Conservation (phyloP, 2,329 filamentous ascomycete genomes). For the Verticillium klebahnii region DNA sequence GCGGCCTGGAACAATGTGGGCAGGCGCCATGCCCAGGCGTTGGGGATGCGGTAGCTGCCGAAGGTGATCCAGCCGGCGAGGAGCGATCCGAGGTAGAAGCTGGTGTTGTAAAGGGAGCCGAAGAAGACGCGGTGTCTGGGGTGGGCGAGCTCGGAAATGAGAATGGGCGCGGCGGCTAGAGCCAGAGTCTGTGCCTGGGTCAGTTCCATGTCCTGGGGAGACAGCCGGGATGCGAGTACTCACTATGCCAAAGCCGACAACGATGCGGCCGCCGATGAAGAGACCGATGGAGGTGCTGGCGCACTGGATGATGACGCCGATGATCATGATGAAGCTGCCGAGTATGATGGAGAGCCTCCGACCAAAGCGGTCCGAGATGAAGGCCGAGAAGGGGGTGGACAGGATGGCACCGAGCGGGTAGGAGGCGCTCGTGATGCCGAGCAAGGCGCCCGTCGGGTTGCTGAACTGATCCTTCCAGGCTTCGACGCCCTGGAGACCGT, state of each 20-base stretch:
- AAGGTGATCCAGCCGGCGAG: constrained; percentile 27
- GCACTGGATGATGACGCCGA: constrained; percentile 25
- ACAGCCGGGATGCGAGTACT: neutral
- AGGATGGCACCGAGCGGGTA: constrained; percentile 35
- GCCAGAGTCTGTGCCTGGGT: constrained; percentile 14
- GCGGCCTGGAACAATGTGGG: constrained; percentile 39
- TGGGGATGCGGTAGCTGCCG: constrained; percentile 31
- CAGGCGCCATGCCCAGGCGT: constrained; percentile 42
- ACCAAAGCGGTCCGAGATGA: constrained; percentile 33
- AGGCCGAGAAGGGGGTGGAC: constrained; percentile 25
- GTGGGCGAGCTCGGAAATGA: constrained; percentile 27
- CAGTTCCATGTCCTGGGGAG: neutral
- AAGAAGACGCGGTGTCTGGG: constrained; percentile 25
- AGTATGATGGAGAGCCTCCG: constrained; percentile 29
- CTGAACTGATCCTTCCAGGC: constrained; percentile 29
- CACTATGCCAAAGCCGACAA: constrained; percentile 25
- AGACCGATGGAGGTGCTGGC: constrained; percentile 16
- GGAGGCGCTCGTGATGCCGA: constrained; percentile 31
- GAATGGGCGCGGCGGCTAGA: constrained; percentile 22
- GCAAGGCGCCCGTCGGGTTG: constrained; percentile 25
- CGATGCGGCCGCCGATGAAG: constrained; percentile 23
- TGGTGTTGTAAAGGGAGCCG: constrained; percentile 26
- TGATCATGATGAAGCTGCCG: constrained; percentile 25
- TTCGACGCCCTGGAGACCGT: constrained; percentile 29
- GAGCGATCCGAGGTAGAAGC: constrained; percentile 2